Evolutionary conservation across 768 basidiomycete genomes (phyloP), one percentile per base, ranked within the genome.

Genomic region (Mycena floridula): DNA sequence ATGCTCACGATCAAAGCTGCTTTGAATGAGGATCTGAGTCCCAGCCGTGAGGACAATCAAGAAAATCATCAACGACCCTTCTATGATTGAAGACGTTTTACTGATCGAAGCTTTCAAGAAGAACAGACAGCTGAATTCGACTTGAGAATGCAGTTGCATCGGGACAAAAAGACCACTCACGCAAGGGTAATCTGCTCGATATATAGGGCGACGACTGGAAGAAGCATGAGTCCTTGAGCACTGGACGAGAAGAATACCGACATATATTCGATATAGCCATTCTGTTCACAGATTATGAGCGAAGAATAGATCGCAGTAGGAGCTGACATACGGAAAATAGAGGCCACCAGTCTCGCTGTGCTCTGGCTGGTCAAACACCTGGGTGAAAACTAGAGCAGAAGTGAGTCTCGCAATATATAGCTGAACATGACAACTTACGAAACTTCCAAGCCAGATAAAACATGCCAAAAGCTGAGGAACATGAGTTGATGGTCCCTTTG

Each of bases 141-240:
- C n/a, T n/a, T n/a, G n/a, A n/a, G n/a, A n/a, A n/a, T n/a, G n/a
- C n/a, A n/a, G n/a, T n/a, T n/a, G n/a, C n/a, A n/a, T n/a, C n/a
- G n/a, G n/a, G n/a, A n/a, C n/a, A n/a, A n/a, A n/a, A n/a, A n/a
- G n/a, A n/a, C n/a, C n/a, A n/a, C n/a, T n/a, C n/a, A 81, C 5
- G 74, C 69, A 15, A 86, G 63, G 51, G 77, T 81, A 24, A 85
- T 62, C 54, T 85, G 77, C 54, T 82, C 77, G 54, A 86, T 81
- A 57, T 88, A 88, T 37, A 88, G 68, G 0, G 82, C 84, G 23
- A 81, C 77, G 53, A 85, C 64, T 81, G 54, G 26, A 32, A 15
- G 37, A 4, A 8, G 16, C 5, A 6, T 43, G 4, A 43, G 40
- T 37, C 37, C 24, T 8, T 25, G 61, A 50, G 58, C 36, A 13